Conservation (phyloP, 1,284 basidiomycete species). For the Cutaneotrichosporon spelunceum region DNA sequence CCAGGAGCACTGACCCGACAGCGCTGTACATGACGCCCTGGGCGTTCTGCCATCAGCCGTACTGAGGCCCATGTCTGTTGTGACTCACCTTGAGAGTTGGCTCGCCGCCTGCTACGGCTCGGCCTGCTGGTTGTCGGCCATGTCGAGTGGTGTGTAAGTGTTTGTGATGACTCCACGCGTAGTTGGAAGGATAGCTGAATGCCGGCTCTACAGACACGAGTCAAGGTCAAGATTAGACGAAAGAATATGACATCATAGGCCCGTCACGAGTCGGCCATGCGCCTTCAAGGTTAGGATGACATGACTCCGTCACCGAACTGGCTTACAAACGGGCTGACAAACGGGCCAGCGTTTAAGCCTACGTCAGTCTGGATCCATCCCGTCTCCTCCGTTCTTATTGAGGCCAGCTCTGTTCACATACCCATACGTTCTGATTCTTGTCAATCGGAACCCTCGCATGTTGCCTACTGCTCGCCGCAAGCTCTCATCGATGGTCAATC, state of each 20-base stretch:
- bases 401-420: no score
- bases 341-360: not conserved
- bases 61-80: not conserved
- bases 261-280: no score
- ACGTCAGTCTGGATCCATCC: not conserved
- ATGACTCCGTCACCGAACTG: not conserved
- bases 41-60: slow-evolving; percentile 10
- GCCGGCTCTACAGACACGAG: no score
- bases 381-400: not conserved
- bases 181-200: not conserved
- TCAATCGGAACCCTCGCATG: not conserved
- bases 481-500: not conserved
- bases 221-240: no score
- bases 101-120: slow-evolving; percentile 39
- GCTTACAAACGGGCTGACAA: not conserved
- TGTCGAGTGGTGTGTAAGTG: not conserved
- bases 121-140: slow-evolving; percentile 8
- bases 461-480: not conserved
- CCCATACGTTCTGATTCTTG: not conserved
- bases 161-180: not conserved
- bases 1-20: slow-evolving; percentile 37
- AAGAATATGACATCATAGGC: not conserved
- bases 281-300: no score
- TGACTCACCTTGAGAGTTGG: slow-evolving; percentile 37
- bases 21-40: slow-evolving; percentile 26